Conservation (phyloP, 2,329 filamentous ascomycete species). For the Claviceps citrina region DNA sequence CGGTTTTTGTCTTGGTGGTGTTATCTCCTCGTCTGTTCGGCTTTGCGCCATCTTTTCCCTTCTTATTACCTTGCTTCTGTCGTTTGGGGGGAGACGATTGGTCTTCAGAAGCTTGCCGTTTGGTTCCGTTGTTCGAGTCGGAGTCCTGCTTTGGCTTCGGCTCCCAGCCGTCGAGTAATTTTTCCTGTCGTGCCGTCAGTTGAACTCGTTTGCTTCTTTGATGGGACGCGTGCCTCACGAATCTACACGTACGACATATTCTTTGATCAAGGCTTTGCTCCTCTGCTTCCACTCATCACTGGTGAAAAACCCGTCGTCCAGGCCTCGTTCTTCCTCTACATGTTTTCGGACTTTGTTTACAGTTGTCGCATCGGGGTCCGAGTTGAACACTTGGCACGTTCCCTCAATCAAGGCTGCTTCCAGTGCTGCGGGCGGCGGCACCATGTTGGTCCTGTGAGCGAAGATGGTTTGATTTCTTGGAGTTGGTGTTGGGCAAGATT, state of each 20-base stretch:
- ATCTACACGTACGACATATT: constrained; percentile 31
- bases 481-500: no score
- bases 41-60: constrained; percentile 9
- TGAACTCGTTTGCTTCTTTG: background rate
- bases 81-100: constrained; percentile 14
- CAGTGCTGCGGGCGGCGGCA: constrained; percentile 26
- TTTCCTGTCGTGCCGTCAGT: constrained; percentile 15
- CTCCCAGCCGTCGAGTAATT: constrained; percentile 22
- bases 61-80: constrained; percentile 12
- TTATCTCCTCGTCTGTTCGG: background rate
- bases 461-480: no score
- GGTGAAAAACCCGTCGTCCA: constrained; percentile 37
- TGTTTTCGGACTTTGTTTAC: constrained; percentile 42
- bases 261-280: constrained; percentile 43
- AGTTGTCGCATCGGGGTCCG: constrained; percentile 31
- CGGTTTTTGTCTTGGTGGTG: constrained; percentile 2
- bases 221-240: background rate
- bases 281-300: constrained; percentile 37
- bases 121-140: constrained; percentile 15
- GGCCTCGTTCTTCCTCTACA: constrained; percentile 31
- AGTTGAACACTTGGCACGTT: constrained; percentile 30
- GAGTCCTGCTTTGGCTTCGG: constrained; percentile 16
- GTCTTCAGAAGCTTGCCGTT: constrained; percentile 20
- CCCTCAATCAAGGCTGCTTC: constrained; percentile 31
- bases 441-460: no score